phyloP scores from a whole-genome alignment of 768 basidiomycete genomes.

The Suillus variegatus region DNA sequence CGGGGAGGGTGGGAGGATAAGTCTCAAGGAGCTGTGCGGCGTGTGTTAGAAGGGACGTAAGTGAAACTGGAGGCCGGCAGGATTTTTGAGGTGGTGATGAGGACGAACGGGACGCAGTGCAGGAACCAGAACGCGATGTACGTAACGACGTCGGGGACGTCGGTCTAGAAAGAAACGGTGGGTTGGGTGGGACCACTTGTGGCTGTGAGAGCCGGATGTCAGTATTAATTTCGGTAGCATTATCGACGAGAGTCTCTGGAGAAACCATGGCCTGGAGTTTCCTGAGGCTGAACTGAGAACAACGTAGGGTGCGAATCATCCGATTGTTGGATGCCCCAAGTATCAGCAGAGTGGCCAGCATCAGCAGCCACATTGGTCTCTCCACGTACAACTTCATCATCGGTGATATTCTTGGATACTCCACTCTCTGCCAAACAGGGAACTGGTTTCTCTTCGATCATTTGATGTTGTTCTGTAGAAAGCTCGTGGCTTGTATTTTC shows the following conservation, averaged over 20 bases:
- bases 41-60: constrained; percentile 52
- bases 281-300: background rate
- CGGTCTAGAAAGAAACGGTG: constrained; percentile 1
- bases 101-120: constrained; percentile 4
- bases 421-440: constrained; percentile 1
- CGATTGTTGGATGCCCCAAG: background rate
- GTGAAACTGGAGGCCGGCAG: constrained; percentile 33
- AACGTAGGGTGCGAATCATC: background rate
- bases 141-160: background rate
- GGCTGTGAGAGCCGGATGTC: background rate
- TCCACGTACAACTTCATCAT: background rate
- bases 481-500: background rate
- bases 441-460: background rate
- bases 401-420: background rate
- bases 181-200: background rate
- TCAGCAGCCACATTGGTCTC: background rate
- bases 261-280: background rate
- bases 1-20: constrained; percentile 63
- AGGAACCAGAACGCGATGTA: constrained; percentile 5
- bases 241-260: background rate
- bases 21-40: constrained; percentile 59
- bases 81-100: constrained; percentile 8
- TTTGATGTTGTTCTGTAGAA: background rate
- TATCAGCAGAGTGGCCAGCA: background rate
- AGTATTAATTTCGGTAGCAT: constrained; percentile 12